A percentile compares a stretch with the other conserved stretches of the same genome.
Conservation (phyloP, 1,284 basidiomycete genomes). For the Cutaneotrichosporon spelunceum region DNA sequence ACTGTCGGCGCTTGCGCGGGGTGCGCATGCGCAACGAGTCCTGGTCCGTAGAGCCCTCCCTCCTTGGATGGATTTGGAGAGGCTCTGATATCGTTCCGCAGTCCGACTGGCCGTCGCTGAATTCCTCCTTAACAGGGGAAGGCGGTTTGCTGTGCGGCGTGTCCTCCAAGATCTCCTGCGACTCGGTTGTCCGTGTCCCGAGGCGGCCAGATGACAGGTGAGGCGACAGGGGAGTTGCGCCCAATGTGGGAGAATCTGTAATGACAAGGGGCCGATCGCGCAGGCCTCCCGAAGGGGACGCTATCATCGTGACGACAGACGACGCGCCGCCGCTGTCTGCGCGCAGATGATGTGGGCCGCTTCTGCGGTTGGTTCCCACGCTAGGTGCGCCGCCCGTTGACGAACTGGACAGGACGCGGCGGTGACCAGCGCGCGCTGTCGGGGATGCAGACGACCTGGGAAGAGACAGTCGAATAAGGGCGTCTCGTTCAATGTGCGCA, state of each 20-base stretch:
- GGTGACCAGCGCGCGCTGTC: background rate
- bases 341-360: background rate
- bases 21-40: conserved; percentile 17
- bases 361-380: conserved; percentile 9
- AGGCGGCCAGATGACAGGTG: conserved; percentile 2
- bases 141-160: conserved; percentile 25
- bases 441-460: conserved; percentile 25
- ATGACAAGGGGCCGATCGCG: conserved; percentile 1
- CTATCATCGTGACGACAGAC: background rate
- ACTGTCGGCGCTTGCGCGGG: conserved; percentile 34
- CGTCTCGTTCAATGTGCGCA: conserved; percentile 56
- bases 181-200: background rate
- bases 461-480: conserved; percentile 52
- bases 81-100: conserved; percentile 1
- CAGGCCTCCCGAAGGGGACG: conserved; percentile 5
- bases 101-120: conserved; percentile 11
- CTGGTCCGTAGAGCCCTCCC: conserved; percentile 5
- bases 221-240: conserved; percentile 15
- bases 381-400: conserved; percentile 22
- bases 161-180: conserved; percentile 22
- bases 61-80: background rate
- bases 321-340: conserved; percentile 4
- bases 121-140: conserved; percentile 42
- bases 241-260: conserved; percentile 2
- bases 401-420: conserved; percentile 35